Base-by-base conservation (phyloP, 768 basidiomycete genomes). In the Dentipellis sp. region DNA sequence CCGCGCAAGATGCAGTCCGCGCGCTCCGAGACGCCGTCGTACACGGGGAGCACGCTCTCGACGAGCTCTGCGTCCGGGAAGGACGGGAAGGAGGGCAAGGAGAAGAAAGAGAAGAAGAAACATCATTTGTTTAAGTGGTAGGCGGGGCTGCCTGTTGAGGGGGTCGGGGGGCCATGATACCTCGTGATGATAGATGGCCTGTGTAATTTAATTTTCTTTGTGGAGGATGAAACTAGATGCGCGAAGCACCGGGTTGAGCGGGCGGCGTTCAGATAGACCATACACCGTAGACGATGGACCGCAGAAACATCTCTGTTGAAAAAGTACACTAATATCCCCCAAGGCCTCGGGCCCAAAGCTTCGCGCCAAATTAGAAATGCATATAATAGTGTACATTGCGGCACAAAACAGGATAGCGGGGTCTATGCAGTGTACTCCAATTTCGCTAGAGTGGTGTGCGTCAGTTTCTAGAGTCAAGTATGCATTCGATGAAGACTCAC, bases 31-130 rank as follows among this genome's bases (percentile, higher is more conserved):
- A 73, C 74, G n/a, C 79, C 79, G 21, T 75, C 83, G 3, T 76
- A 62, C 51, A 66, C 83, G 1, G 74, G 75, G 29, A 84, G 83
- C 45, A 78, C 72, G n/a, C 71, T 56, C 36, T 66, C 62, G 11
- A 56, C 58, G 37, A 63, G 57, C 56, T 58, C 64, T 37, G 47
- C 63, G 38, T 58, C 55, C 45, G 53, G 63, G 21, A 62, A 58
- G 37, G 56, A 65, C 45, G 53, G 63, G 21, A 62, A 58, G 37
- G 56, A 65, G 35, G 53, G 40, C 22, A 63, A 78, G 58, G 78
- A 81, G 63, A 81, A 87, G 68, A 85, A 88, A 74, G 85, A 86
- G 74, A 91, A 88, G 78, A 88, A 83, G 69, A 80, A 78, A 56
- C 78, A 83, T 12, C 73, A 86, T 58, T 86, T 89, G 71, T 54